Percentiles rank a stretch among this genome's conserved stretches.
Conservation (phyloP, 176 grass and related monocot species). For the Zea mays region Zm-B73-REFERENCE-NAM-5.0 NC_050099.1:181090001-181090500, state of each 20-base stretch:
- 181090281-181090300: conserved; percentile 81
- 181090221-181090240: not conserved
- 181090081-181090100: not conserved
- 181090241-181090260: not conserved
- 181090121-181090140: not conserved
- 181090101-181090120: too few relatives aligned
- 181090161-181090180: conserved; percentile 26
- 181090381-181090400: conserved; percentile 25
- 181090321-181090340: conserved; percentile 17
- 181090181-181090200: conserved; percentile 1
- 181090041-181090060: too few relatives aligned
- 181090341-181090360: conserved; percentile 60
- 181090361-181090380: conserved; percentile 55
- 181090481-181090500: conserved; percentile 26
- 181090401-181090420: conserved; percentile 31
- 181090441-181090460: conserved; percentile 67
- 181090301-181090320: conserved; percentile 56
- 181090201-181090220: too few relatives aligned
- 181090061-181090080: not conserved
- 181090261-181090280: conserved; percentile 3
- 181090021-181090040: too few relatives aligned
- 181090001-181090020: too few relatives aligned
- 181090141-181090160: not conserved
- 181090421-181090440: conserved; percentile 68
- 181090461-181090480: conserved; percentile 46